A percentile compares a stretch with the other conserved stretches of the same genome.
These are phyloP conservation scores for Candida maris DNA, from an alignment of 805 yeast genomes.

Conservation along the genomic window DNA sequence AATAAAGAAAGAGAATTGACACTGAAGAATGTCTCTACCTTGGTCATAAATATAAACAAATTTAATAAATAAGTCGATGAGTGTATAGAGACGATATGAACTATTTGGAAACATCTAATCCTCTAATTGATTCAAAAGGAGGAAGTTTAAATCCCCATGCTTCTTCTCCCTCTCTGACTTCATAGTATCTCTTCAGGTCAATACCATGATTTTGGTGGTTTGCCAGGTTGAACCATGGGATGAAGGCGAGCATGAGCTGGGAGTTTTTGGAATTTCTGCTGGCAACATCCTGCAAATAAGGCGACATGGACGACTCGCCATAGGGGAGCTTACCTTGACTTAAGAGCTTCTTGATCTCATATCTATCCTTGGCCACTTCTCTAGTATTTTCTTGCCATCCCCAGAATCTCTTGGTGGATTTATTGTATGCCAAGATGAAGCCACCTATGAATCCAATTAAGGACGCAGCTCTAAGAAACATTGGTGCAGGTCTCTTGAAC, in stretches of 20 bases:
- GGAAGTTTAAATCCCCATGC: conserved; percentile 46
- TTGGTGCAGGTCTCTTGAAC: conserved; percentile 48
- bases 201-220: conserved; percentile 82
- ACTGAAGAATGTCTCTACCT: background rate
- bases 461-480: conserved; percentile 55
- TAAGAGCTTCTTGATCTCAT: conserved; percentile 63
- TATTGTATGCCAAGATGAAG: conserved; percentile 63
- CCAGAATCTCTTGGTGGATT: conserved; percentile 68
- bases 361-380: conserved; percentile 71
- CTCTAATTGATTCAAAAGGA: conserved; percentile 47
- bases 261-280: conserved; percentile 76
- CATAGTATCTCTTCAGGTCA: conserved; percentile 57
- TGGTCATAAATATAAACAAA: background rate
- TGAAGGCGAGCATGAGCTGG: conserved; percentile 50
- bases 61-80: background rate
- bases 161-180: conserved; percentile 56
- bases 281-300: conserved; percentile 69
- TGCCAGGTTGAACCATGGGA: conserved; percentile 83
- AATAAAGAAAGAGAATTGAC: conserved; percentile 3
- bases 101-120: conserved; percentile 10
- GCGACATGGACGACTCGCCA: conserved; percentile 58
- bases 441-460: conserved; percentile 70
- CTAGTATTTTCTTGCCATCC: conserved; percentile 70
- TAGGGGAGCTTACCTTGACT: conserved; percentile 65
- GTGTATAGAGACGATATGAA: background rate